Evolutionary conservation across 768 basidiomycete species (phyloP), one percentile per base, ranked within the genome.

Genomic region (Mycena galopus): DNA sequence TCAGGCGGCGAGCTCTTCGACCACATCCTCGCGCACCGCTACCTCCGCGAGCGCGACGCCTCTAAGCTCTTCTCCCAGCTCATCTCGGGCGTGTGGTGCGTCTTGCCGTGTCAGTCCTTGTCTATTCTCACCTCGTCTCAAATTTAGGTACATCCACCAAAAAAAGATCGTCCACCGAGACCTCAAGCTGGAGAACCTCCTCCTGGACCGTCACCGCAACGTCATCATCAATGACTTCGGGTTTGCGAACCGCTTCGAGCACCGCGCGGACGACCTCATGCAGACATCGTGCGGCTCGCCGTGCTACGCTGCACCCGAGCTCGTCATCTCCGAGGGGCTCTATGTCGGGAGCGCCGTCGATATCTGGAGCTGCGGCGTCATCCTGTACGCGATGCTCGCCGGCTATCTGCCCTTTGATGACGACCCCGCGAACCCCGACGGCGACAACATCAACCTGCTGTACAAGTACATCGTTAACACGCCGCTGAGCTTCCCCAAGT

Each of bases 211-310:
- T 72, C 92, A 98, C 79, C 92, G 98, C 59, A 99, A 99, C 80
- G 95, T 99, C 75, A 97, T 99, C 86, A 98, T 99, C 86, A 98
- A 98, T 69, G 97, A 99, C 81, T 99, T 99, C 81, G 98, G 98
- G 17, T 99, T 99, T 78, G 98, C 98, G 71, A 99, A 99, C 84
- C 92, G 94, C 62, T 99, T 99, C 80, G 95, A 97, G 81, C 95
- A 97, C 78, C 91, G 92, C 35, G 74, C 92, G 12, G 96, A 97
- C 82, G 98, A 99, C 80, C 91, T 99, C 74, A 99, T 99, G 98
- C 96, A 98, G 79, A 99, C 98, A 0, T 95, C 93, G 75, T 99
- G 98, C 75, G 98, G 98, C 21, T 94, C 93, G 30, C 98, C 98
- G 0, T 99, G 98, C 82, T 99, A 99, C 81, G 98, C 98, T 5